These are phyloP conservation scores for Picea glauca DNA, from an alignment of 75 land plant species.

Conservation along the genomic window DNA sequence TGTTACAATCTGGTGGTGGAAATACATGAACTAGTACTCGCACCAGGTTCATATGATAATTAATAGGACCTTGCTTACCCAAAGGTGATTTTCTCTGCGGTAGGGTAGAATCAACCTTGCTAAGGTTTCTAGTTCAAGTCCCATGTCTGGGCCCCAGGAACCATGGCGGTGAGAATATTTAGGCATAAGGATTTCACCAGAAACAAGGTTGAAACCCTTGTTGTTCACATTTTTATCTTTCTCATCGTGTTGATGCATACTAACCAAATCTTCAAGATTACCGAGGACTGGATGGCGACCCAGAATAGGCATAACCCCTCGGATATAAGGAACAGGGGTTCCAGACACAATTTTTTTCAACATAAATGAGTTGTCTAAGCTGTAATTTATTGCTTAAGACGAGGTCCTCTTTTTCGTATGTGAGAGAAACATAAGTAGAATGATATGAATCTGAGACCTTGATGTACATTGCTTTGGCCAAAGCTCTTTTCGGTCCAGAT, in stretches of 20 bases:
- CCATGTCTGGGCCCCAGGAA: conserved; percentile 3
- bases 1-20: conserved; percentile 80
- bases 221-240: conserved; percentile 8
- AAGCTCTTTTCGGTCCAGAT: conserved; percentile 28
- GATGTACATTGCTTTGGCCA: conserved; percentile 46
- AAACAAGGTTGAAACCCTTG: not conserved
- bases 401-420: conserved; percentile 39
- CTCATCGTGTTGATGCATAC: conserved; percentile 9
- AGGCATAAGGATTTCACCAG: not conserved
- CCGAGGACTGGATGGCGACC: conserved; percentile 62
- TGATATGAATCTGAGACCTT: conserved; percentile 47
- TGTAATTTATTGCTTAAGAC: conserved; percentile 42
- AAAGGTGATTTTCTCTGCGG: not conserved
- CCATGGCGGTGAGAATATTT: not conserved
- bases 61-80: not conserved
- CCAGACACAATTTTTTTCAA: conserved; percentile 35
- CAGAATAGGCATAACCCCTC: conserved; percentile 44
- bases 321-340: conserved; percentile 33
- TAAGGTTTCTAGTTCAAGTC: not conserved
- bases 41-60: conserved; percentile 56
- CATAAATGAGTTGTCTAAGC: conserved; percentile 47
- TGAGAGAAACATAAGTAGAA: conserved; percentile 35
- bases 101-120: not conserved
- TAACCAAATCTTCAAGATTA: conserved; percentile 52
- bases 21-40: conserved; percentile 90